Conservation (phyloP, 192 early-diverging fungal genomes). For the Coemansia sp. region DNA sequence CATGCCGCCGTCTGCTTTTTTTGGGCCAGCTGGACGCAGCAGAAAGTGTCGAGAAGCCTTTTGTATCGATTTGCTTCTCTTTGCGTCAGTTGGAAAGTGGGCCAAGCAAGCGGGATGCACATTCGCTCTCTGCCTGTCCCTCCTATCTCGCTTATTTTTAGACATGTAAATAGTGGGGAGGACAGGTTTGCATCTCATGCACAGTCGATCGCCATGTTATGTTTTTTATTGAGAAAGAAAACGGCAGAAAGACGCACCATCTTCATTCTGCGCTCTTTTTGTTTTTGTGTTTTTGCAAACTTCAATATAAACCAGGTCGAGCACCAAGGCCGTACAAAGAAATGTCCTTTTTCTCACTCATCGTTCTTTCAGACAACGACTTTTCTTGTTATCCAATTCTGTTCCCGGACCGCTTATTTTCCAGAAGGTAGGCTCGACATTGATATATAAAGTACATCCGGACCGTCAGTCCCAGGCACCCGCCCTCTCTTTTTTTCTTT, state of each 20-base stretch:
- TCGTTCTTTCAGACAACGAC: slow-evolving; percentile 47
- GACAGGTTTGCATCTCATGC: slow-evolving; percentile 15
- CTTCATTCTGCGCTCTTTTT: slow-evolving; percentile 16
- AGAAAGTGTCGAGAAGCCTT: neutral
- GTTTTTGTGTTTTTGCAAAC: slow-evolving; percentile 26
- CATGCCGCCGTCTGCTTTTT: slow-evolving; percentile 1
- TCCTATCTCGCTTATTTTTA: slow-evolving; percentile 17
- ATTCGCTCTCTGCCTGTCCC: slow-evolving; percentile 1
- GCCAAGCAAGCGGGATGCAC: slow-evolving; percentile 7
- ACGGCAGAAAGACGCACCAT: slow-evolving; percentile 12
- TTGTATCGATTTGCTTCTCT: neutral
- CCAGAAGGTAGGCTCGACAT: slow-evolving; percentile 13
- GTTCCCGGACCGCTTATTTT: slow-evolving; percentile 40
- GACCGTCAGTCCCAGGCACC: slow-evolving; percentile 17
- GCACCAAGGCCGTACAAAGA: slow-evolving; percentile 29
- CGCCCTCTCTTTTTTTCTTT: slow-evolving; percentile 11
- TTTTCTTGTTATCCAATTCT: slow-evolving; percentile 29
- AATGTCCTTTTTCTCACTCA: slow-evolving; percentile 21
- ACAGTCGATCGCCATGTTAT: slow-evolving; percentile 16
- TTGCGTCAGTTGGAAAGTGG: slow-evolving; percentile 7
- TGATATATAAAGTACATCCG: slow-evolving; percentile 20
- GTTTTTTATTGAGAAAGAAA: slow-evolving; percentile 19
- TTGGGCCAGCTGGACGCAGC: neutral
- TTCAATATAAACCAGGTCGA: slow-evolving; percentile 35
- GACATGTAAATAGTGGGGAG: slow-evolving; percentile 21